Evolutionary conservation across 768 basidiomycete species (phyloP).

Genomic region (Mrakia blollopis): DNA sequence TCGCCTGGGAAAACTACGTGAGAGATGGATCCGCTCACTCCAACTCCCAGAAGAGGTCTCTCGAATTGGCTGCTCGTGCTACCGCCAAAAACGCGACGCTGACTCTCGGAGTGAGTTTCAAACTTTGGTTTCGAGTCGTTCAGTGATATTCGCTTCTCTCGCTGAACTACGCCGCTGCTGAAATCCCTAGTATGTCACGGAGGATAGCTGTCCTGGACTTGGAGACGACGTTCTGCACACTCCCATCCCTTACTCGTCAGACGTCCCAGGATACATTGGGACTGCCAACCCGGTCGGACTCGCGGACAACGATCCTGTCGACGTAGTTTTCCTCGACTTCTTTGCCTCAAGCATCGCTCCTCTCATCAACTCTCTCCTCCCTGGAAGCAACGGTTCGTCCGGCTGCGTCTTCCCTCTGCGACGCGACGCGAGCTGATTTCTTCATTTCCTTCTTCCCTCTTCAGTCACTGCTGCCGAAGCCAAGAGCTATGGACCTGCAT

Average conservation of each 20-base stretch:
- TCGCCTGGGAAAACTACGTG: slow-evolving; percentile 12
- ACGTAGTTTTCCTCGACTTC: slow-evolving; percentile 72
- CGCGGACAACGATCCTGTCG: slow-evolving; percentile 52
- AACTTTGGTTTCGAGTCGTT: no score
- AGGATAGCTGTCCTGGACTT: slow-evolving; percentile 56
- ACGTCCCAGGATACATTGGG: slow-evolving; percentile 51
- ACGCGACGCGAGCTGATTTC: background rate
- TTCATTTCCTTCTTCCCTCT: slow-evolving; percentile 47
- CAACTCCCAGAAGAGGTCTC: background rate
- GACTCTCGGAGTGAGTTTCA: background rate
- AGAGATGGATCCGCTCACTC: background rate
- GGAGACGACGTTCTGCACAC: slow-evolving; percentile 69
- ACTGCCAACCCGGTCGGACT: slow-evolving; percentile 54
- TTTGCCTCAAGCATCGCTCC: slow-evolving; percentile 49
- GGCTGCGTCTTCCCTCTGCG: background rate
- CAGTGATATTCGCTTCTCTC: no score
- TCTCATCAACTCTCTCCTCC: slow-evolving; percentile 58
- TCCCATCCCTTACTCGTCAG: slow-evolving; percentile 55
- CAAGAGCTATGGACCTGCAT: slow-evolving; percentile 49
- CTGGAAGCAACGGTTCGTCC: background rate
- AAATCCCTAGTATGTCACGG: background rate
- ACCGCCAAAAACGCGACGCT: background rate
- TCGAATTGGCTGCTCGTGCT: background rate
- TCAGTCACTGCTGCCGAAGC: slow-evolving; percentile 53
- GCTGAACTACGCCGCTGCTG: background rate